These are phyloP conservation scores for Arthroderma sp. DNA, from an alignment of 2,329 filamentous ascomycete genomes.

Conservation along the genomic window DNA sequence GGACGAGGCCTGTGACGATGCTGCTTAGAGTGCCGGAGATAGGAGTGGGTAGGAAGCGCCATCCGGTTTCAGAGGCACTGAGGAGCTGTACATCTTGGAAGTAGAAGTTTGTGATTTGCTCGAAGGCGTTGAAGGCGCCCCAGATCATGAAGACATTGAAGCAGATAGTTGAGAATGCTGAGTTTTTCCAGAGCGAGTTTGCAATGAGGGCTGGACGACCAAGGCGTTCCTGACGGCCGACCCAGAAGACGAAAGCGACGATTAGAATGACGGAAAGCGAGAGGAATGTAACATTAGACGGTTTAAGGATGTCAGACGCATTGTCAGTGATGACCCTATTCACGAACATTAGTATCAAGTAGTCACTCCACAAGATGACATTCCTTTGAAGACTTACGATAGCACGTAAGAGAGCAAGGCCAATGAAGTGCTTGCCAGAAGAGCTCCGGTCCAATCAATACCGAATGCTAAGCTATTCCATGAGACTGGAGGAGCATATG, in stretches of 20 bases:
- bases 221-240: slow-evolving; percentile 34
- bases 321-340: slow-evolving; percentile 3
- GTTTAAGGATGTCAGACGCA: slow-evolving; percentile 1
- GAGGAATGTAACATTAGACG: not conserved
- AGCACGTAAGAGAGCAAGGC: slow-evolving; percentile 41
- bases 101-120: slow-evolving; percentile 38
- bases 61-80: slow-evolving; percentile 33
- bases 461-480: slow-evolving; percentile 4
- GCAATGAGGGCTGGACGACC: slow-evolving; percentile 45
- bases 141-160: slow-evolving; percentile 35
- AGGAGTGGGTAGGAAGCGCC: slow-evolving; percentile 35
- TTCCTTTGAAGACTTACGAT: slow-evolving; percentile 23
- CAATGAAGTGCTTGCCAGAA: slow-evolving; percentile 33
- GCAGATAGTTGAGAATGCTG: slow-evolving; percentile 44
- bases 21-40: slow-evolving; percentile 23
- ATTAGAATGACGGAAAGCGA: slow-evolving; percentile 14
- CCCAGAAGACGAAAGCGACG: slow-evolving; percentile 42
- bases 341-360: not conserved
- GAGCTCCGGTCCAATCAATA: slow-evolving; percentile 42
- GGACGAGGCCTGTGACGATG: slow-evolving; percentile 6
- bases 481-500: slow-evolving; percentile 4
- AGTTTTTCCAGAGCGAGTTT: slow-evolving; percentile 48
- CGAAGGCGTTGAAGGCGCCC: slow-evolving; percentile 35
- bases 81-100: slow-evolving; percentile 41
- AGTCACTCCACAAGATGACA: not conserved